Evolutionary conservation across 331 rosid genomes (phyloP), one percentile per base, ranked within the genome.

Genomic region (Dryas integrifolia): DNA sequence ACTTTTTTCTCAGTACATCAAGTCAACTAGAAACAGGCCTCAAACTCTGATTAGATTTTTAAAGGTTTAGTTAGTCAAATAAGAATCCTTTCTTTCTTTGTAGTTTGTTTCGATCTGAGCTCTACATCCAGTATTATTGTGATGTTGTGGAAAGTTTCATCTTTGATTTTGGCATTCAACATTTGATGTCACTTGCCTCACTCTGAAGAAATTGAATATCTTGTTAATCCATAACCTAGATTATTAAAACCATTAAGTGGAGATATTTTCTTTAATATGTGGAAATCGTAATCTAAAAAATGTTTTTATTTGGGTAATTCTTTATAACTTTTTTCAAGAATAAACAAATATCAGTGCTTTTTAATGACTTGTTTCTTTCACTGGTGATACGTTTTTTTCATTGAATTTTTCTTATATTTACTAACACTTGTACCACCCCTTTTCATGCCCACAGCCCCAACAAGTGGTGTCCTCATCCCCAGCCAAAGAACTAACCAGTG

Each of bases 401-500:
- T 58, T 15, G 5, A 68, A 53, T 45, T 58, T 5, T 4, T 48
- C 38, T 26, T 44, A 6, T 3, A 10, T 46, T 61, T 64, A 59
- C 67, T 57, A 26, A 57, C 45, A 26, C 13, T 62, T n/a, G 10
- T 16, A 62, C 6, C 46, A 8, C 15, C 30, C 30, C 16, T 47
- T 45, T 26, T 64, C 35, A 0, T 77, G 73, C 26, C 7, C 9
- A 21, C 85, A 82, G 85, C 85, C 85, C 66, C 85, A 78, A 50
- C 26, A 69, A 44, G 70, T 77, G 40, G 58, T 77, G 64, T 69
- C 72, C 7, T 79, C 69, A 5, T 9, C 43, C 46, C 63, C 83
- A 9, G 62, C 67, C 5, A 75, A 79, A 70, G 78, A 76, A 56
- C 77, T 76, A 58, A 72, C 74, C 8, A 12, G 15, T 35, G 58